These are phyloP conservation scores for Falciphora oryzae DNA, from an alignment of 2,329 filamentous ascomycete genomes.

Conservation along the genomic window DNA sequence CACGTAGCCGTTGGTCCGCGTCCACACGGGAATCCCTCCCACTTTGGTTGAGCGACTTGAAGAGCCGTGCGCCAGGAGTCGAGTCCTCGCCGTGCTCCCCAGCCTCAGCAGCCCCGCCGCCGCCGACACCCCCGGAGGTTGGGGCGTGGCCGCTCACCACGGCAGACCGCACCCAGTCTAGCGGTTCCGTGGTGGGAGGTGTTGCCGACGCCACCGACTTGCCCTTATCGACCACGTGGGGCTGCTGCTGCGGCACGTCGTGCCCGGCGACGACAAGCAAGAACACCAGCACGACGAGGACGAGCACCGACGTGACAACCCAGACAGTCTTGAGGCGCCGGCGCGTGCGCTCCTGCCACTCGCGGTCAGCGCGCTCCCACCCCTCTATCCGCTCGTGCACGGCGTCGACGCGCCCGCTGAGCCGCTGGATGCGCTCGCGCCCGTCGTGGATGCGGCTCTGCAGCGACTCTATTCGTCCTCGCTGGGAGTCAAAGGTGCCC, in stretches of 20 bases:
- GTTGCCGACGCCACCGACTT: background rate
- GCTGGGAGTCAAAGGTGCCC: constrained; percentile 58
- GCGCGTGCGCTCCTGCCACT: constrained; percentile 64
- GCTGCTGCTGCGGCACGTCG: constrained; percentile 8
- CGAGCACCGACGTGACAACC: constrained; percentile 47
- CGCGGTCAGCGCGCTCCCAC: constrained; percentile 61
- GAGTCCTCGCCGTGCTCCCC: background rate
- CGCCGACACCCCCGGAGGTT: background rate
- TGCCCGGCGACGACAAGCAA: constrained; percentile 24
- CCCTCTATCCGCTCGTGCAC: constrained; percentile 59
- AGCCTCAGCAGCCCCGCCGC: background rate
- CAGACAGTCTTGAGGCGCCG: constrained; percentile 57
- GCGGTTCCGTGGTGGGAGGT: background rate
- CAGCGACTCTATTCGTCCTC: constrained; percentile 55
- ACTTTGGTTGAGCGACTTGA: constrained; percentile 3
- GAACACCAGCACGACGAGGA: constrained; percentile 39
- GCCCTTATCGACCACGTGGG: background rate
- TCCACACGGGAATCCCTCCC: constrained; percentile 14
- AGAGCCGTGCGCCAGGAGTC: background rate
- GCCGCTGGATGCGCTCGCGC: constrained; percentile 50
- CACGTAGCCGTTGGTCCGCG: constrained; percentile 32
- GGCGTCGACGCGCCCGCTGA: constrained; percentile 58
- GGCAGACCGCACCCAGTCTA: constrained; percentile 2
- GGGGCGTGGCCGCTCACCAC: constrained; percentile 1
- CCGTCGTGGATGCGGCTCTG: constrained; percentile 56